Evolutionary conservation across 148 eudicot species (phyloP).

Genomic region (Camellia lanceoleosa): DNA sequence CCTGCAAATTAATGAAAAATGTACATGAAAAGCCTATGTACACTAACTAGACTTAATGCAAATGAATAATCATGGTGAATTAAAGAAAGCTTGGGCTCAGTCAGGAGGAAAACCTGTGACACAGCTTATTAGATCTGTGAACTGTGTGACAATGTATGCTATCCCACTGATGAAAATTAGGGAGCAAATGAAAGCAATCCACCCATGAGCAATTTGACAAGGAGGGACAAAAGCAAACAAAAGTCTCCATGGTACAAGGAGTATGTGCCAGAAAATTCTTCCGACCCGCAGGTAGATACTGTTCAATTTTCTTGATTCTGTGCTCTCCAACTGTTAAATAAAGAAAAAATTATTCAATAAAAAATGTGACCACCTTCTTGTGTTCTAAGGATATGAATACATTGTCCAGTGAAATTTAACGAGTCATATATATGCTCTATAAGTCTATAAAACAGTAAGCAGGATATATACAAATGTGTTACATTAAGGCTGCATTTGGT

Average conservation of each 20-base stretch:
- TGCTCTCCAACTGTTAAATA: constrained; percentile 49
- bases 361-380: neutral
- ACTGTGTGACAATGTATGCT: constrained; percentile 67
- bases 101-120: constrained; percentile 59
- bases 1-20: constrained; percentile 40
- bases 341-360: constrained; percentile 12
- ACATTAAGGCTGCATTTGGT: neutral
- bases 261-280: constrained; percentile 51
- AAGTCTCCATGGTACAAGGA: constrained; percentile 71
- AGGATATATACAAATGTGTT: neutral
- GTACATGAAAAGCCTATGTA: neutral
- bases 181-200: constrained; percentile 84
- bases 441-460: neutral
- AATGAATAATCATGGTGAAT: neutral
- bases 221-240: constrained; percentile 85
- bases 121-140: constrained; percentile 81
- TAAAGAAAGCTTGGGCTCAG: neutral
- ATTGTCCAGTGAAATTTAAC: neutral
- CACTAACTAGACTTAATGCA: neutral
- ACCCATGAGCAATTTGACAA: constrained; percentile 74
- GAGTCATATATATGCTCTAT: neutral
- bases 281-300: constrained; percentile 25
- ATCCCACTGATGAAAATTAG: constrained; percentile 73
- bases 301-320: constrained; percentile 38
- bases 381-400: neutral